These are phyloP conservation scores for Fereydounia khargensis DNA, from an alignment of 1,284 basidiomycete genomes.

Conservation along the genomic window DNA sequence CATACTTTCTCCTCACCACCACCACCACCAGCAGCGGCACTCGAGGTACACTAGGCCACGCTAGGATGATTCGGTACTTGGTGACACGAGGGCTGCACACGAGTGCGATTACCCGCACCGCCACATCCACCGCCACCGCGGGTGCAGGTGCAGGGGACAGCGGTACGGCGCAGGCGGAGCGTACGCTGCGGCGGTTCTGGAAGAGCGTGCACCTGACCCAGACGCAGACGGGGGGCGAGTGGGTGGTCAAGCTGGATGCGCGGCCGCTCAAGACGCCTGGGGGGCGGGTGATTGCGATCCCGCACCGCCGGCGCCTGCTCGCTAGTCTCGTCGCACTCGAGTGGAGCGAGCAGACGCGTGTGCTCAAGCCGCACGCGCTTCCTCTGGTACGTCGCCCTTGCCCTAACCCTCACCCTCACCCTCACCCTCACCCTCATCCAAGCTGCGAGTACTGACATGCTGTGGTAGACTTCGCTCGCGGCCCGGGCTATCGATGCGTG, in stretches of 20 bases:
- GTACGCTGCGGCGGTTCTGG: constrained; percentile 28
- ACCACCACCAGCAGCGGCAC: too few relatives aligned
- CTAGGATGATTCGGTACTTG: too few relatives aligned
- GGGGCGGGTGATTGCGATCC: constrained; percentile 73
- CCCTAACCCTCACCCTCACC: not conserved
- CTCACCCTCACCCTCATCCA: constrained; percentile 4
- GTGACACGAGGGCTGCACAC: too few relatives aligned
- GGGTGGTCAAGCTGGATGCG: constrained; percentile 73
- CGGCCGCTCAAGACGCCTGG: constrained; percentile 82
- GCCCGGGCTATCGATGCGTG: constrained; percentile 85
- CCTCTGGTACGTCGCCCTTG: constrained; percentile 70
- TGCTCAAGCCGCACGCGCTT: constrained; percentile 84
- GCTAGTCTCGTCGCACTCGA: constrained; percentile 87
- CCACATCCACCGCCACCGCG: too few relatives aligned
- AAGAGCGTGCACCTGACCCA: constrained; percentile 23
- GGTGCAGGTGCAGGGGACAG: too few relatives aligned
- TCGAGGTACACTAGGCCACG: too few relatives aligned
- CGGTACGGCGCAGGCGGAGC: not conserved
- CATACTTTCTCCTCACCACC: too few relatives aligned
- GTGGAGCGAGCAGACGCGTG: constrained; percentile 87
- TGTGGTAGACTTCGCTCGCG: constrained; percentile 74
- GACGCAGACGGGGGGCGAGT: not conserved
- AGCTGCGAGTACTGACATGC: not conserved
- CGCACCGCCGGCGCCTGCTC: constrained; percentile 69
- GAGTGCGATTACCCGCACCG: too few relatives aligned